Evolutionary conservation across 805 yeast genomes (phyloP).

Genomic region (Pichia exigua): DNA sequence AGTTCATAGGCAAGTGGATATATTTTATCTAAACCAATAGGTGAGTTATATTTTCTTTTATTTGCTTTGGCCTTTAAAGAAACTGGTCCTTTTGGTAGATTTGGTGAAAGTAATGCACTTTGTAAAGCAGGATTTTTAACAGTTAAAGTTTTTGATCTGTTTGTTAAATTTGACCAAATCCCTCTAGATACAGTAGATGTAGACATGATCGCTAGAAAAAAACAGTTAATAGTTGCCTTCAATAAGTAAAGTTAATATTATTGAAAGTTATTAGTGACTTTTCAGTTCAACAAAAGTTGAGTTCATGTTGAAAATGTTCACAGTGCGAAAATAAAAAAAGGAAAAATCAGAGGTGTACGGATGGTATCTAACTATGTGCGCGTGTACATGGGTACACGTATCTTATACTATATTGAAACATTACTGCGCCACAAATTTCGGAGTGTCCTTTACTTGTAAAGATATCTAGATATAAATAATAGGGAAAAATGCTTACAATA

Average conservation of each 20-base stretch:
- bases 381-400: no score
- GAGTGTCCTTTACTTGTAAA: no score
- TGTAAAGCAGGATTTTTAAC: slow-evolving; percentile 22
- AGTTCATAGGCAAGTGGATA: slow-evolving; percentile 61
- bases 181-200: slow-evolving; percentile 23
- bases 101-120: slow-evolving; percentile 26
- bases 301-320: neutral
- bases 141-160: slow-evolving; percentile 26
- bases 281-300: neutral
- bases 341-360: neutral
- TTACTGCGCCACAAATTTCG: no score
- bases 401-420: no score
- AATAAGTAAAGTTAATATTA: no score
- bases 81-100: slow-evolving; percentile 42
- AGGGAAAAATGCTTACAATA: no score
- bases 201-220: slow-evolving; percentile 4
- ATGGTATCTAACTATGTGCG: neutral
- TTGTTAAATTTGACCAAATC: slow-evolving; percentile 30
- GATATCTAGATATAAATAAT: no score
- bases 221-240: no score
- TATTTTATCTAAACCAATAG: slow-evolving; percentile 61
- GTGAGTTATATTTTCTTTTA: slow-evolving; percentile 54
- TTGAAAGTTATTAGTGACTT: no score
- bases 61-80: slow-evolving; percentile 37
- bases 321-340: neutral